Base-by-base conservation (phyloP, 495 filamentous ascomycete genomes). In the Saxophila tyrrhenica region DNA sequence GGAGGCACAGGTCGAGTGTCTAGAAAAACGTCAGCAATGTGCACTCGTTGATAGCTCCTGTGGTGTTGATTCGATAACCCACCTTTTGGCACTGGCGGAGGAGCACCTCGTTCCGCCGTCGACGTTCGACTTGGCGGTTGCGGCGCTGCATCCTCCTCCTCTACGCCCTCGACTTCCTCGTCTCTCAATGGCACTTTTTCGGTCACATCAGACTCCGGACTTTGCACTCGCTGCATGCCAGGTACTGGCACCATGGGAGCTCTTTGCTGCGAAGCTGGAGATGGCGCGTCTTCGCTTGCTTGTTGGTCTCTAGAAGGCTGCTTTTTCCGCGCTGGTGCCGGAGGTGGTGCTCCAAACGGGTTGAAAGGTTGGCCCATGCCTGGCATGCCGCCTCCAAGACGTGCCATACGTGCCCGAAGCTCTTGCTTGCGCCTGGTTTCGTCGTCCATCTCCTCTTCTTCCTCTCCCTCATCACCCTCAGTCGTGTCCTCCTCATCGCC, bases 381-480 rank as follows among this genome's bases (percentile, higher is more conserved):
- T 67, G 87, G 82, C 84, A 95, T 90, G 16, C 90, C 92, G 56
- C 94, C 92, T 58, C 89, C 92, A 86, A 98, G 94, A 70, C 94
- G 95, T 22, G 90, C 91, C 87, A 98, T 97, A 57, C 92, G 81
- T 49, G 89, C 89, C 41, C 94, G 81, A 50, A 98, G 73, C 62
- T 94, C 92, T 71, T 94, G 81, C 67, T 84, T 84, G 55, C 91
- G 84, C 55, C 79, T 84, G 35, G 88, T 73, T 66, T 98, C 92
- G 0, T 89, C 89, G 56, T 98, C 92, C 45, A 94, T 71, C n/a
- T 95, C 91, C 42, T 92, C 87, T 49, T 92, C 87, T 42, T 88
- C 84, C 25, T 85, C 86, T 13, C 79, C 80, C 24, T 77, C 76
- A 21, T 75, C 77, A 32, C 76, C 78, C 32, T 78, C 77, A 47